Base-by-base conservation (phyloP, 106 monocot species). In the Acorus gramineus region DNA sequence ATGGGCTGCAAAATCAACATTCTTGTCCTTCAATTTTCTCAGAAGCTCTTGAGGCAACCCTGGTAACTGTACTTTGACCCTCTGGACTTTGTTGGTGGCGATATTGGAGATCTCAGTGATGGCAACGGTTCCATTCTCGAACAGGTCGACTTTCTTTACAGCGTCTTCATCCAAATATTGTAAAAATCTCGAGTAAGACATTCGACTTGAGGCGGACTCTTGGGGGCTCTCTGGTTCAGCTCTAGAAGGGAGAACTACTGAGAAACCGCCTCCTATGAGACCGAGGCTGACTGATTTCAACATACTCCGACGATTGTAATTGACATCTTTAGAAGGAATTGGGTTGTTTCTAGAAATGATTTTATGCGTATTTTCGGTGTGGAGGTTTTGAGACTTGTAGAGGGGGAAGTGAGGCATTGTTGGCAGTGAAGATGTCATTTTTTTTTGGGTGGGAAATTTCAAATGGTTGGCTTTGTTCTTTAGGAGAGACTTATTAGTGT, bases 261-360 rank as follows among this genome's bases (percentile, higher is more conserved):
- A 10, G 8, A 5, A 55, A 12, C 55, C 55, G 10, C 4, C 4
- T 9, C 55, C 10, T n/a, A 3, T 12, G 12, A 55, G n/a, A 55
- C 12, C n/a, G 12, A 10, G 8, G 10, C 8, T 2, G 1, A 55
- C 5, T 55, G n/a, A 4, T 5, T 11, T 4, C 55, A 3, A 0
- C 55, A 81, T 70, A 59, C 73, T 75, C 64, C 81, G 81, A 68
- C 81, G 74, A 57, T 50, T 62, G 47, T 77, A 44, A 50, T 50
- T 49, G 52, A 51, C 61, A 13, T 70, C 67, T 28, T 52, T 58
- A 61, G 63, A 2, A 8, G 52, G 64, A 4, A 44, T 64, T 42
- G 43, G 28, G 47, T 53, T 57, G 9, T 74, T 63, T 58, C 63
- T 70, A 3, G 47, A 43, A 8, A 43, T 10, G 49, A 52, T 50